These are phyloP conservation scores for Ottelia alismoides DNA, from an alignment of 106 monocot genomes.

Conservation along the genomic window DNA sequence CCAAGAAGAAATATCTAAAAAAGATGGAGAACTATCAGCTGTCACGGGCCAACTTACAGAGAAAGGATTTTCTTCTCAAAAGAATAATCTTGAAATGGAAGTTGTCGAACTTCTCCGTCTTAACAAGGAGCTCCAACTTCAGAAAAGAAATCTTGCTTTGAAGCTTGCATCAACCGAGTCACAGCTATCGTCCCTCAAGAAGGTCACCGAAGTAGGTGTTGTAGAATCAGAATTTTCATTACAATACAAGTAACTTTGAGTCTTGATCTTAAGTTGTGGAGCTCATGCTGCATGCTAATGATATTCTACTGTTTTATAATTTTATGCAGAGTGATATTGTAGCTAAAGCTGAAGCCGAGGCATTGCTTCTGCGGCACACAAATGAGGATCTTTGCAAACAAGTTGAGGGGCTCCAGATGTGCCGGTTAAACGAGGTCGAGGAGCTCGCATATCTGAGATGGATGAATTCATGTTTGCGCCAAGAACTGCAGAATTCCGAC, in stretches of 20 bases:
- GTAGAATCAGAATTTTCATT: not conserved
- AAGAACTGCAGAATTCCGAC: constrained; percentile 72
- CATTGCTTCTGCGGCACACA: constrained; percentile 55
- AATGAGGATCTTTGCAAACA: constrained; percentile 79
- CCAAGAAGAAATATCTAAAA: constrained; percentile 11
- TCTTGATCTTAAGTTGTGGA: not conserved
- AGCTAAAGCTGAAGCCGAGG: constrained; percentile 82
- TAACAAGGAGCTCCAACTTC: constrained; percentile 87
- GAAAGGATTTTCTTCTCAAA: constrained; percentile 19
- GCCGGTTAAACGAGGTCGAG: constrained; percentile 83
- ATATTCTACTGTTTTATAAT: no score
- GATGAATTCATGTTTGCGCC: constrained; percentile 80
- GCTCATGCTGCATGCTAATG: no score
- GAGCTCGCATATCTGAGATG: constrained; percentile 89
- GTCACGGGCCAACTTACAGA: constrained; percentile 4
- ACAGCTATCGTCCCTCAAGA: constrained; percentile 50
- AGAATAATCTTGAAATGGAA: constrained; percentile 67
- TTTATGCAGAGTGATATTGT: constrained; percentile 59
- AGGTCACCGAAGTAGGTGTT: constrained; percentile 42
- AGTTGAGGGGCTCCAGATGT: constrained; percentile 93
- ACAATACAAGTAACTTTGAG: not conserved
- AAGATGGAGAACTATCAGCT: not conserved
- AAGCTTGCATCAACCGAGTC: constrained; percentile 71
- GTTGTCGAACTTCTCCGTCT: constrained; percentile 63
- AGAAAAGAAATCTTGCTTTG: constrained; percentile 72